Conservation (phyloP, 108 stramenopile genomes). For the Nannochloropsis oceanica region DNA sequence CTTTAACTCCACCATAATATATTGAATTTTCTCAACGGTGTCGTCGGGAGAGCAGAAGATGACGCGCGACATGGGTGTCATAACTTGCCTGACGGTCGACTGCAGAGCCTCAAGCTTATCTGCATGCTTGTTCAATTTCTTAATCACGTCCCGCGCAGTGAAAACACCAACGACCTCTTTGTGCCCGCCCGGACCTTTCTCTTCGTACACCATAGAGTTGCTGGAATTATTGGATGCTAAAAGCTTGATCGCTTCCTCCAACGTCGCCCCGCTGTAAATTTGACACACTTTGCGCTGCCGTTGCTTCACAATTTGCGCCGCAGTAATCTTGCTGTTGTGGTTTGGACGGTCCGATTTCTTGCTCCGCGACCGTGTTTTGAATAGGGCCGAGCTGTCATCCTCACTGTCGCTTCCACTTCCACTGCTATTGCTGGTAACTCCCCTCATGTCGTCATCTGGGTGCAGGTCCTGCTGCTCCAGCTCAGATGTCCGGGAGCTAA, state of each 20-base stretch:
- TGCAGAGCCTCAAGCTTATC: slow-evolving; percentile 15
- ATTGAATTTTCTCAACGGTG: neutral
- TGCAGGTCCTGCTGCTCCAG: neutral
- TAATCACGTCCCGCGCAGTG: slow-evolving; percentile 22
- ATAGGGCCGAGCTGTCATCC: neutral
- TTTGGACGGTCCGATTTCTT: neutral
- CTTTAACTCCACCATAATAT: neutral
- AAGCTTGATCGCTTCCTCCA: neutral
- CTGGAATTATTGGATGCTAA: neutral
- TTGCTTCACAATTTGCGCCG: neutral
- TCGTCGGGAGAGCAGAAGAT: slow-evolving; percentile 10
- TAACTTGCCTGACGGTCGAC: slow-evolving; percentile 5
- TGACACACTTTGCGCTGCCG: neutral
- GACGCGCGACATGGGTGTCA: slow-evolving; percentile 18
- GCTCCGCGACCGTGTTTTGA: neutral
- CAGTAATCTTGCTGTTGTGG: neutral
- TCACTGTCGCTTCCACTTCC: neutral
- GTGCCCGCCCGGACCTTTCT: neutral
- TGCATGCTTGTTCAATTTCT: slow-evolving; percentile 9
- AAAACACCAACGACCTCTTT: slow-evolving; percentile 26
- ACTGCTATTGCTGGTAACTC: neutral
- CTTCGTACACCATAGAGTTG: neutral
- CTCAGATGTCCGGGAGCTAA: neutral
- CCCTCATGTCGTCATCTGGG: neutral
- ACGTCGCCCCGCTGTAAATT: neutral